Percentiles rank a stretch among this genome's conserved stretches.
Conservation (phyloP, 805 yeast species). For the Yarrowia bubula region DNA sequence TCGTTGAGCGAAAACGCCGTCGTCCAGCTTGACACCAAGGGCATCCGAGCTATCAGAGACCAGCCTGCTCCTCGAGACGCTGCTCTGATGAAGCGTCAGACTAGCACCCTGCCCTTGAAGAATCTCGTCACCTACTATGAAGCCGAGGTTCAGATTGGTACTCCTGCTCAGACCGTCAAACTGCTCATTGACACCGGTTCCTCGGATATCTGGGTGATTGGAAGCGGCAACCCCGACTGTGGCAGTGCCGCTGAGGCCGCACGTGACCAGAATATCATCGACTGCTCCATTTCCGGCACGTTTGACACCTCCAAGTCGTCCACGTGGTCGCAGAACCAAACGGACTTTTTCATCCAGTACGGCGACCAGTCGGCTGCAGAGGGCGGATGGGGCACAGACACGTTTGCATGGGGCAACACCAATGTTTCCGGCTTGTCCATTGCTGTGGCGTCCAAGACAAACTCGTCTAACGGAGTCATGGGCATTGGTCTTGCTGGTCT, state of each 20-base stretch:
- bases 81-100: constrained; percentile 5
- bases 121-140: constrained; percentile 29
- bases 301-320: constrained; percentile 38
- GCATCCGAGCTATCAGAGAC: neutral
- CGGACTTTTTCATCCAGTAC: constrained; percentile 36
- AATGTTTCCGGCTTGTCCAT: constrained; percentile 55
- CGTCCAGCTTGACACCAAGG: constrained; percentile 6
- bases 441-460: constrained; percentile 69
- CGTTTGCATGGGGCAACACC: constrained; percentile 51
- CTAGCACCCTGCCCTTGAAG: constrained; percentile 4
- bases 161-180: constrained; percentile 51
- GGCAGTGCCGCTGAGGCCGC: neutral
- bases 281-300: constrained; percentile 36
- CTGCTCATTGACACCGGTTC: constrained; percentile 69
- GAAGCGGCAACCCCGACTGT: constrained; percentile 20
- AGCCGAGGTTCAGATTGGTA: constrained; percentile 46
- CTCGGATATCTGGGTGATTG: constrained; percentile 59
- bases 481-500: constrained; percentile 42
- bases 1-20: constrained; percentile 8
- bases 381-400: constrained; percentile 66
- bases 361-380: constrained; percentile 50
- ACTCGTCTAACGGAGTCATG: constrained; percentile 56
- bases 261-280: constrained; percentile 10
- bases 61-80: constrained; percentile 13
- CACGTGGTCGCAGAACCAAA: constrained; percentile 31